These are phyloP conservation scores for Taxawa tesnikishii DNA, from an alignment of 2,329 filamentous ascomycete genomes.

Conservation along the genomic window DNA sequence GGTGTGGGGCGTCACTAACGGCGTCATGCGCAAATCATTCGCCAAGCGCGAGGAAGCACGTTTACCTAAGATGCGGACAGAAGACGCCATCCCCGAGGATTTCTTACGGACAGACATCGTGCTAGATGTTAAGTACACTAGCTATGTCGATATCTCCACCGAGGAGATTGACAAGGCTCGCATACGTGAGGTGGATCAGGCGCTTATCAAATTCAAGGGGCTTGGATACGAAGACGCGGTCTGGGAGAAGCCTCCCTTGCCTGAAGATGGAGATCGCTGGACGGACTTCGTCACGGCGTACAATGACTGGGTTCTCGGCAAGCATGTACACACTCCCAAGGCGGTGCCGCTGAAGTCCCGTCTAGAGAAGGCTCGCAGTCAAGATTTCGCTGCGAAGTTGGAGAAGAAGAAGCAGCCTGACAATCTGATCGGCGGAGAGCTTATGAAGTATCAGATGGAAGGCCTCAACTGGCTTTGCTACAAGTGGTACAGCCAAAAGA, in stretches of 20 bases:
- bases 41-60: conserved; percentile 53
- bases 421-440: conserved; percentile 60
- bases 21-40: conserved; percentile 61
- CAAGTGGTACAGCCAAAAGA: conserved; percentile 72
- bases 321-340: conserved; percentile 54
- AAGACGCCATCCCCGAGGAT: conserved; percentile 79
- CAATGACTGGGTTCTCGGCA: conserved; percentile 70
- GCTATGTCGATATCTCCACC: conserved; percentile 43
- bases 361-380: conserved; percentile 52
- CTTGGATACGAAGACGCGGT: conserved; percentile 82
- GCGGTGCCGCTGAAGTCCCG: conserved; percentile 49
- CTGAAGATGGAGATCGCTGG: conserved; percentile 57
- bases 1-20: conserved; percentile 61
- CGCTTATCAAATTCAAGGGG: conserved; percentile 85
- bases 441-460: conserved; percentile 90
- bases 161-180: conserved; percentile 60
- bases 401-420: conserved; percentile 61
- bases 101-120: conserved; percentile 79
- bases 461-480: conserved; percentile 92
- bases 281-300: conserved; percentile 73
- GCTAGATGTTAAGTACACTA: conserved; percentile 63
- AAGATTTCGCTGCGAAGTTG: conserved; percentile 53
- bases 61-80: conserved; percentile 54
- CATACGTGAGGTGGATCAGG: conserved; percentile 58
- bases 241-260: conserved; percentile 69